A percentile compares a stretch with the other conserved stretches of the same genome.
These are phyloP conservation scores for Aphanomyces euteiches DNA, from an alignment of 352 stramenopile species.

Conservation along the genomic window DNA sequence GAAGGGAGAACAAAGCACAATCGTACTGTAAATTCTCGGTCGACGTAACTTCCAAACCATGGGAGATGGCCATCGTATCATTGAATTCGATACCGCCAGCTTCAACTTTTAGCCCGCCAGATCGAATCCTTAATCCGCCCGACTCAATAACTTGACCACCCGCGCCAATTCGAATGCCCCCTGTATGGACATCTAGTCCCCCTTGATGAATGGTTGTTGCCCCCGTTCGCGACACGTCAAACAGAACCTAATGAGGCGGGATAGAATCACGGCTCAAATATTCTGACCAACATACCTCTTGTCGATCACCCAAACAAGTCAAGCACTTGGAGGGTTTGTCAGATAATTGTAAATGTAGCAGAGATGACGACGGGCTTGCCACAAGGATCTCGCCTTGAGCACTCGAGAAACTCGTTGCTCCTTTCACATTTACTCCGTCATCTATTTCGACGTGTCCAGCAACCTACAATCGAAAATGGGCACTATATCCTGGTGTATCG, in stretches of 20 bases:
- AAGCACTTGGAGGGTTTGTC: no score
- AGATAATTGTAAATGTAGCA: no score
- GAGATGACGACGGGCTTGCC: no score
- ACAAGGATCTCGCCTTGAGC: no score
- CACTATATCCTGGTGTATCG: no score
- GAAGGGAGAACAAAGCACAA: not conserved
- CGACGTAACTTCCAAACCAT: slow-evolving; percentile 52
- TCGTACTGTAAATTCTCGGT: slow-evolving; percentile 4
- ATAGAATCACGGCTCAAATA: no score
- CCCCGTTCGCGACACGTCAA: slow-evolving; percentile 55
- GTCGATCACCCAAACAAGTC: no score
- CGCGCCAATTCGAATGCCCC: slow-evolving; percentile 51
- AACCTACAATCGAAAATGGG: no score
- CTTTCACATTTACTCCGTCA: no score
- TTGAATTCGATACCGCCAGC: slow-evolving; percentile 46
- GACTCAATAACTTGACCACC: slow-evolving; percentile 59
- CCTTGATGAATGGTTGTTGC: slow-evolving; percentile 51
- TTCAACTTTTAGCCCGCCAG: slow-evolving; percentile 53
- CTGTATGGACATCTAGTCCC: slow-evolving; percentile 48
- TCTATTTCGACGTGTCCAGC: no score
- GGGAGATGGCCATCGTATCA: slow-evolving; percentile 46
- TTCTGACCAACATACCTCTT: no score
- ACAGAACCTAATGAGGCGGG: slow-evolving; percentile 31
- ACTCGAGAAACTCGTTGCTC: no score
- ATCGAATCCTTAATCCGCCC: slow-evolving; percentile 51